phyloP scores from a whole-genome alignment of 1,139 yeast genomes.

The Candida sanyaensis region DNA sequence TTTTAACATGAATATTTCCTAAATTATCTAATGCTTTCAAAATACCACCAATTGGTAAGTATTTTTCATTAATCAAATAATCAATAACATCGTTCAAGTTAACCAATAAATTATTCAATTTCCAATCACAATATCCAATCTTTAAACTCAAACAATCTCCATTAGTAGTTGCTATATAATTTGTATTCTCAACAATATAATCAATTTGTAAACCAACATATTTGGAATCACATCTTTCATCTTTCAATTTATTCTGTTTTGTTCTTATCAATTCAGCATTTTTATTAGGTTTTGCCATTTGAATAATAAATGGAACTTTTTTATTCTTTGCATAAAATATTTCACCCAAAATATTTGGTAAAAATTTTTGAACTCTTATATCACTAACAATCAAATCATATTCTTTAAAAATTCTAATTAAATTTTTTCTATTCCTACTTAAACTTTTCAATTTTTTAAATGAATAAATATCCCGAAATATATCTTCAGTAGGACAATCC shows the following conservation, averaged over 20 bases:
- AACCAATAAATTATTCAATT: conserved; percentile 41
- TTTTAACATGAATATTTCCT: conserved; percentile 57
- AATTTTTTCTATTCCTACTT: conserved; percentile 44
- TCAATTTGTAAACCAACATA: conserved; percentile 62
- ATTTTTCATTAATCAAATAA: conserved; percentile 50
- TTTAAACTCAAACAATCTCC: conserved; percentile 53
- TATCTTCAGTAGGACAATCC: conserved; percentile 57
- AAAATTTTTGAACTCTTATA: conserved; percentile 58
- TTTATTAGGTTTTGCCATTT: conserved; percentile 57
- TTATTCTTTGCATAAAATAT: conserved; percentile 59
- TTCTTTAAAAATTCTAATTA: conserved; percentile 50
- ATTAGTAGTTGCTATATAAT: conserved; percentile 56
- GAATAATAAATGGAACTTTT: conserved; percentile 65
- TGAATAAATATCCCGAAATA: conserved; percentile 58
- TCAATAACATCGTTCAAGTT: conserved; percentile 58
- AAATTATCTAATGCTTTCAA: conserved; percentile 44
- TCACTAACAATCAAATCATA: conserved; percentile 69
- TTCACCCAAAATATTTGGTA: conserved; percentile 58
- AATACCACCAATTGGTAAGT: conserved; percentile 61
- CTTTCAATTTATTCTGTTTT: conserved; percentile 44
- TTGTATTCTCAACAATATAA: conserved; percentile 61
- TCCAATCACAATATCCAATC: conserved; percentile 55
- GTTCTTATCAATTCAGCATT: conserved; percentile 40
- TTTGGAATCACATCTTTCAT: conserved; percentile 59
- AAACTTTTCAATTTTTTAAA: conserved; percentile 55